Conservation (phyloP, 176 grass and related monocot genomes). For the Calamus simplicifolius region DNA sequence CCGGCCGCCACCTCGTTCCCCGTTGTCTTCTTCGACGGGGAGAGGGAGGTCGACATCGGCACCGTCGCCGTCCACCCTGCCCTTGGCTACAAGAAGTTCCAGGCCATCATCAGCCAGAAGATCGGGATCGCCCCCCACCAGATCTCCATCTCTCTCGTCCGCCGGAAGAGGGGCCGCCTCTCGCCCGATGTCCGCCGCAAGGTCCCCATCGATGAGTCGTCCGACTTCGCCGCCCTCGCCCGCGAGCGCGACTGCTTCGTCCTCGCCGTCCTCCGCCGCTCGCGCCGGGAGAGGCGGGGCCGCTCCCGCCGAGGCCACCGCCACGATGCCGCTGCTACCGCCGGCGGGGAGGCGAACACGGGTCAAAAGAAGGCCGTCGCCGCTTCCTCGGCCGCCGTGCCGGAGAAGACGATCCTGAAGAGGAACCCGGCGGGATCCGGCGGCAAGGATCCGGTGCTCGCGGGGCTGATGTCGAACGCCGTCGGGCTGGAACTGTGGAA, state of each 20-base stretch:
- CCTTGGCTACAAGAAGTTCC: constrained; percentile 32
- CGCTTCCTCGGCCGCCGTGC: neutral
- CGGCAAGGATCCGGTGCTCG: constrained; percentile 25
- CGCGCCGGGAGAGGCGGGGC: constrained; percentile 43
- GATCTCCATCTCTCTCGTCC: constrained; percentile 48
- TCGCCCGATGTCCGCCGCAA: constrained; percentile 23
- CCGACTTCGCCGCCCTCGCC: constrained; percentile 51
- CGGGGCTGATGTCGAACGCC: too few relatives aligned
- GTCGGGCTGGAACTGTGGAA: constrained; percentile 6
- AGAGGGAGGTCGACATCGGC: constrained; percentile 52
- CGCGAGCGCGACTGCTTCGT: constrained; percentile 61
- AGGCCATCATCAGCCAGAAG: constrained; percentile 37
- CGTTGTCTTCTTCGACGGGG: constrained; percentile 59
- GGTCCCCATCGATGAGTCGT: constrained; percentile 44
- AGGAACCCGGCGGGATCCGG: constrained; percentile 20
- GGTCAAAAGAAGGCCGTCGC: constrained; percentile 1
- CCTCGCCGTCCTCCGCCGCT: constrained; percentile 36
- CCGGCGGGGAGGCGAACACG: neutral
- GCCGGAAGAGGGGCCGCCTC: constrained; percentile 17
- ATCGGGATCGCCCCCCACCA: constrained; percentile 51
- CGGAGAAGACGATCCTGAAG: constrained; percentile 45
- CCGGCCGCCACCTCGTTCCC: constrained; percentile 19
- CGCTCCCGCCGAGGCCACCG: constrained; percentile 28
- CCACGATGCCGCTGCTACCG: neutral
- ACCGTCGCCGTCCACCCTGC: constrained; percentile 37